Evolutionary conservation across 2,329 filamentous ascomycete species (phyloP).

Genomic region (Ceratocystis colombiana): DNA sequence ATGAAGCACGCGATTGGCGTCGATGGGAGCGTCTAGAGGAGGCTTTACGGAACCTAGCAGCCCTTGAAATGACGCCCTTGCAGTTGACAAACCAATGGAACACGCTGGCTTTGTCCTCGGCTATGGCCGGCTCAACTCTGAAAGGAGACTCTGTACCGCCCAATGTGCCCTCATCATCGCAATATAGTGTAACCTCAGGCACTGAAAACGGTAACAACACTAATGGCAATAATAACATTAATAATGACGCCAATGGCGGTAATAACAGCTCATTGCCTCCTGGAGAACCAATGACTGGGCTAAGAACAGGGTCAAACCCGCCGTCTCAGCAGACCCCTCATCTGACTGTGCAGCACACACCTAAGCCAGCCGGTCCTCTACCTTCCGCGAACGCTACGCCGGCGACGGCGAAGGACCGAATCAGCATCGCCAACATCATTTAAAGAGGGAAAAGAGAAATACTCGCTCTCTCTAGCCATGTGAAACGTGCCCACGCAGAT

Average conservation of each 20-base stretch:
- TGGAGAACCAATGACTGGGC: constrained; percentile 7
- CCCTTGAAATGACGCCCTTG: constrained; percentile 16
- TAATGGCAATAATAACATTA: constrained; percentile 8
- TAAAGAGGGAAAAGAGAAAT: constrained; percentile 27
- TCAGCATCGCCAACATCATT: constrained; percentile 41
- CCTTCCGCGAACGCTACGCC: background rate
- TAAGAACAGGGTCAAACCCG: constrained; percentile 13
- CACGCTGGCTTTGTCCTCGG: constrained; percentile 1
- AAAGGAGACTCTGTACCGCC: constrained; percentile 8
- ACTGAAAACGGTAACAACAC: background rate
- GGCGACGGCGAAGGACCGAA: constrained; percentile 31
- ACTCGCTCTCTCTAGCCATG: background rate
- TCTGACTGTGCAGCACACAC: constrained; percentile 14
- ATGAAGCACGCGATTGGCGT: constrained; percentile 59
- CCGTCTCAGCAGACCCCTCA: constrained; percentile 28
- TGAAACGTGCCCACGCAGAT: background rate
- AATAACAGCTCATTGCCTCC: background rate
- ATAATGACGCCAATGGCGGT: constrained; percentile 7
- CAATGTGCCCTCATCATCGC: background rate
- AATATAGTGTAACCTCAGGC: background rate
- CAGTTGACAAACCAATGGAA: constrained; percentile 26
- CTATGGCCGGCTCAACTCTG: constrained; percentile 8
- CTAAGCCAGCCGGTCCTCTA: background rate
- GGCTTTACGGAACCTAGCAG: constrained; percentile 19
- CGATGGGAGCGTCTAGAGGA: constrained; percentile 68